phyloP scores from a whole-genome alignment of 2,329 filamentous ascomycete species.

The Endothia cerciana region DNA sequence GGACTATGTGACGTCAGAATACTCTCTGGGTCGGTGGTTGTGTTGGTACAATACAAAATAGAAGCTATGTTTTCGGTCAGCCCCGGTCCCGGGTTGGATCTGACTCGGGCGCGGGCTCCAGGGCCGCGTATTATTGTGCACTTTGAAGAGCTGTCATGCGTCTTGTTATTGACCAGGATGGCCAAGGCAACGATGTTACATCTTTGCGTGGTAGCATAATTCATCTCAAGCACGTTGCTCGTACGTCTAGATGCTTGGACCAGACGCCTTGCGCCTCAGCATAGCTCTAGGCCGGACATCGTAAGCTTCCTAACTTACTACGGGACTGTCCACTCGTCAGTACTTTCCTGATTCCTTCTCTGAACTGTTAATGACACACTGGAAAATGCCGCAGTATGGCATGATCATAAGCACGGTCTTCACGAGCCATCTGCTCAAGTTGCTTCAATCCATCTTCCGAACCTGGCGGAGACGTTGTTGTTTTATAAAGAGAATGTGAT shows the following conservation, averaged over 20 bases:
- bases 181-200: slow-evolving; percentile 1
- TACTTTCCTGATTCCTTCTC: background rate
- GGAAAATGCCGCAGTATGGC: too few relatives aligned
- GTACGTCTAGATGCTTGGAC: background rate
- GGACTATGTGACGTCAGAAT: background rate
- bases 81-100: background rate
- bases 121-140: too few relatives aligned
- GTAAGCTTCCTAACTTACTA: background rate
- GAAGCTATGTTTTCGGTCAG: background rate
- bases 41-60: background rate
- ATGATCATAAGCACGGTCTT: too few relatives aligned
- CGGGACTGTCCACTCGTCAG: too few relatives aligned
- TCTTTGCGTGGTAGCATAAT: background rate
- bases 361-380: too few relatives aligned
- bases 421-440: too few relatives aligned
- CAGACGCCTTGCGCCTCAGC: background rate
- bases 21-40: background rate
- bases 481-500: too few relatives aligned
- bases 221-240: background rate
- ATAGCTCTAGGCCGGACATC: background rate
- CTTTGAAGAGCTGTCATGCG: too few relatives aligned
- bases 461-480: too few relatives aligned
- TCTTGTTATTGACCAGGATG: background rate
- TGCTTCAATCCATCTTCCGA: too few relatives aligned
- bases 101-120: too few relatives aligned